A percentile compares a stretch with the other conserved stretches of the same genome.
Evolutionary conservation across 768 basidiomycete genomes (phyloP).

Genomic region (Lentinula sp.): DNA sequence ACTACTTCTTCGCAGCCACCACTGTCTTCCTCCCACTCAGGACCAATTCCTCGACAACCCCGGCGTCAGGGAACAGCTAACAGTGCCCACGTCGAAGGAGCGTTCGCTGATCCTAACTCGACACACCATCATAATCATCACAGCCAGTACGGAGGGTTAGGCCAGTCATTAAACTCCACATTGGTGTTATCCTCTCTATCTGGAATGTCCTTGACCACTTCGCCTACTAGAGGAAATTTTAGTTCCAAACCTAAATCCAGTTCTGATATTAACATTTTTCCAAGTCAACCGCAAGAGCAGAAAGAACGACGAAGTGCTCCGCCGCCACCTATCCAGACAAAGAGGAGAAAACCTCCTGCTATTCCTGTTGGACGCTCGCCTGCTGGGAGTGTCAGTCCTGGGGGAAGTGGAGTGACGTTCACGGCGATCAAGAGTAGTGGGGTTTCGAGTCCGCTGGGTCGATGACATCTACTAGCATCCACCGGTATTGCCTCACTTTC

Average conservation of each 20-base stretch:
- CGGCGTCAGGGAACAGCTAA: conserved; percentile 20
- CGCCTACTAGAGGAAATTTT: neutral
- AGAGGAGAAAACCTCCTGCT: conserved; percentile 68
- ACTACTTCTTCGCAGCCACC: neutral
- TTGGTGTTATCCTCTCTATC: conserved; percentile 6
- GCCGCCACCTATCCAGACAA: conserved; percentile 63
- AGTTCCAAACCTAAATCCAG: conserved; percentile 16
- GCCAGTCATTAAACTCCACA: conserved; percentile 7
- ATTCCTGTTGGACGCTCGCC: conserved; percentile 39
- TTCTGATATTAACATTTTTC: conserved; percentile 11
- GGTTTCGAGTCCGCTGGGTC: neutral
- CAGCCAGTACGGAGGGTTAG: conserved; percentile 1
- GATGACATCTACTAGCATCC: neutral
- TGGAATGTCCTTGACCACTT: neutral
- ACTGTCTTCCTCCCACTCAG: neutral
- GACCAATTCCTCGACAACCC: conserved; percentile 4
- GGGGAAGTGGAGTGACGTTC: conserved; percentile 47
- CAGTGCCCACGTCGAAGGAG: conserved; percentile 17
- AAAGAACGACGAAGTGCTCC: conserved; percentile 31
- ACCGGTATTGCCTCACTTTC: too few relatives aligned
- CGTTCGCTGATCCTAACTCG: conserved; percentile 14
- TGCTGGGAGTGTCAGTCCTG: conserved; percentile 14
- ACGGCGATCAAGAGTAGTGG: conserved; percentile 44
- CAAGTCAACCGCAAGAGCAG: conserved; percentile 14
- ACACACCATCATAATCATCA: conserved; percentile 9